Evolutionary conservation across 176 grass and related monocot genomes (phyloP).

Genomic region (Phoenix roebelenii): DNA sequence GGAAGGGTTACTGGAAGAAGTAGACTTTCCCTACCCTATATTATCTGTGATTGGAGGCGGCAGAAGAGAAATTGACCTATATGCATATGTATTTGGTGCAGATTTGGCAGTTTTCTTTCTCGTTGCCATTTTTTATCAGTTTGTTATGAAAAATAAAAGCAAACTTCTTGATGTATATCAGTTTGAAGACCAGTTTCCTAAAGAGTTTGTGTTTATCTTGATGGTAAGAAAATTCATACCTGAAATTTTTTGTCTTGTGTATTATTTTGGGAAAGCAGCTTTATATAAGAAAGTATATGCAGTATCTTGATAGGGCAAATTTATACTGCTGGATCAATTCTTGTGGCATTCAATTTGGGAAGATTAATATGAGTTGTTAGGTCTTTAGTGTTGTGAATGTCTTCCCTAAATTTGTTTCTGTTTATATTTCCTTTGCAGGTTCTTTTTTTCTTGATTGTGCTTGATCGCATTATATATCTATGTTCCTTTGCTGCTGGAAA

Average conservation of each 20-base stretch:
- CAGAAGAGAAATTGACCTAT: conserved; percentile 93
- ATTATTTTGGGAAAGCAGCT: too few species aligned
- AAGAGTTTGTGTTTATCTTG: conserved; percentile 94
- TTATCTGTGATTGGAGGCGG: conserved; percentile 84
- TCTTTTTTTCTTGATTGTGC: conserved; percentile 96
- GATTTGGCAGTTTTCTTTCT: conserved; percentile 95
- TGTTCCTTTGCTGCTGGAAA: conserved; percentile 86
- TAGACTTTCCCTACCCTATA: conserved; percentile 69
- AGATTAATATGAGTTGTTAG: too few species aligned
- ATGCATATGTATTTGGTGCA: conserved; percentile 91
- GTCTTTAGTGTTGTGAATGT: too few species aligned
- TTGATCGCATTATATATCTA: conserved; percentile 95
- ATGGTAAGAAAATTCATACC: conserved; percentile 42
- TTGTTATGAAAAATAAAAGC: conserved; percentile 88
- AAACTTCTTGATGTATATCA: conserved; percentile 91
- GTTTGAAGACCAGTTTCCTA: conserved; percentile 93
- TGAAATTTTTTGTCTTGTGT: neutral
- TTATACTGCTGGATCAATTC: neutral
- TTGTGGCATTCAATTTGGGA: neutral
- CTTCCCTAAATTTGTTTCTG: conserved; percentile 3
- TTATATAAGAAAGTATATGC: too few species aligned
- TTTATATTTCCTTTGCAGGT: conserved; percentile 40
- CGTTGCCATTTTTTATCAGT: conserved; percentile 88
- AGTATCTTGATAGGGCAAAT: too few species aligned
- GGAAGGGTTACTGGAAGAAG: conserved; percentile 63